Conservation (phyloP, 345 rosid genomes). For the Combretum micranthum region DNA sequence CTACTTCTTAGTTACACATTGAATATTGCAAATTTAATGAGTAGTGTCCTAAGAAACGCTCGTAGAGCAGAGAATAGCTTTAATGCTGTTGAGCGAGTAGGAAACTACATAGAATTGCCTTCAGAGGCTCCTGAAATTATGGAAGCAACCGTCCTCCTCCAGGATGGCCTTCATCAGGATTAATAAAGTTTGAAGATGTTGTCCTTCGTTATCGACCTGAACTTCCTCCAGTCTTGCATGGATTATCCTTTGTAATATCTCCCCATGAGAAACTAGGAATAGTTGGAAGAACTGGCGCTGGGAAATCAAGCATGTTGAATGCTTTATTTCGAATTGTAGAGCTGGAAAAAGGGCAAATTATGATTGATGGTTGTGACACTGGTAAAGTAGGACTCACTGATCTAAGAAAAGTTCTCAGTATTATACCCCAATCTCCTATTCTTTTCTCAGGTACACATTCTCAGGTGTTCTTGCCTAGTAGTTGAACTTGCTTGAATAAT, state of each 20-base stretch:
- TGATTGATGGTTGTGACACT: slow-evolving; percentile 59
- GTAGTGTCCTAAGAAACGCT: slow-evolving; percentile 79
- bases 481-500: too few species aligned
- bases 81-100: slow-evolving; percentile 94
- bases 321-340: slow-evolving; percentile 88
- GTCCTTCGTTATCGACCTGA: too few species aligned
- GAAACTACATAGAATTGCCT: slow-evolving; percentile 75
- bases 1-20: slow-evolving; percentile 82
- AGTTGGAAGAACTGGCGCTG: too few species aligned
- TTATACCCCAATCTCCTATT: slow-evolving; percentile 93
- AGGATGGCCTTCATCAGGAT: slow-evolving; percentile 83
- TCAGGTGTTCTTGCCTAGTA: too few species aligned
- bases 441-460: slow-evolving; percentile 69
- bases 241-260: too few species aligned
- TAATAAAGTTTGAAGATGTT: slow-evolving; percentile 73
- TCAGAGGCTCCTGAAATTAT: slow-evolving; percentile 69
- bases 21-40: slow-evolving; percentile 66
- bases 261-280: too few species aligned
- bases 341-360: slow-evolving; percentile 68
- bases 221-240: too few species aligned
- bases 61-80: slow-evolving; percentile 92
- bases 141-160: slow-evolving; percentile 62
- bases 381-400: slow-evolving; percentile 66
- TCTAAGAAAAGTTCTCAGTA: slow-evolving; percentile 69
- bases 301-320: too few species aligned